Conservation (phyloP, 345 rosid genomes). For the Durio zibethinus region DNA sequence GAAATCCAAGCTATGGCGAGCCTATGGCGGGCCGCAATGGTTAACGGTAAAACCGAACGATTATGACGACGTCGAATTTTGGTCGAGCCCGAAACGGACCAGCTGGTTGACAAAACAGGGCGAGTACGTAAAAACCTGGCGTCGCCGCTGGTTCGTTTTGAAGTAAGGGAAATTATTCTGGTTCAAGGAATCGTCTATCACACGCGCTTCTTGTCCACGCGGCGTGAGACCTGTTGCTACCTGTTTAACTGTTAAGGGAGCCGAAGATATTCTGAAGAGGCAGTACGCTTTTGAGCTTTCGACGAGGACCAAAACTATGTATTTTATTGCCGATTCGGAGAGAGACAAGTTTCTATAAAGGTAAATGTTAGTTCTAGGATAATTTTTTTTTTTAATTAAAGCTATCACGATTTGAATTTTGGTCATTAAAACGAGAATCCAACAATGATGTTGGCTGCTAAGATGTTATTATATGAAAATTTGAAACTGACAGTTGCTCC, state of each 20-base stretch:
- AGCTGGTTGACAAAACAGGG: constrained; percentile 75
- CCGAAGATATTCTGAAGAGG: constrained; percentile 61
- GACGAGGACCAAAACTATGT: constrained; percentile 53
- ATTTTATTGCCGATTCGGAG: constrained; percentile 68
- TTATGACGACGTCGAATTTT: constrained; percentile 54
- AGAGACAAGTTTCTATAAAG: constrained; percentile 52
- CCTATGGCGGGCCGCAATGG: constrained; percentile 45
- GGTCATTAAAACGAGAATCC: no score
- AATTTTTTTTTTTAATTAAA: no score
- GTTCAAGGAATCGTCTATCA: constrained; percentile 65
- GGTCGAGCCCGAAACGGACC: constrained; percentile 61
- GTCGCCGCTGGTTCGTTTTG: constrained; percentile 75
- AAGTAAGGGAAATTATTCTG: constrained; percentile 69
- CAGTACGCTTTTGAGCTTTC: constrained; percentile 63
- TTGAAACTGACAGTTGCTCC: no score
- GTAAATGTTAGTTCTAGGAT: neutral
- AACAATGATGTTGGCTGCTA: no score
- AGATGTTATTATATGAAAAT: no score
- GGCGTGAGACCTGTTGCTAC: constrained; percentile 58
- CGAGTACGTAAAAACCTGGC: constrained; percentile 71
- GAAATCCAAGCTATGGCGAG: constrained; percentile 28
- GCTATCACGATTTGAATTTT: no score
- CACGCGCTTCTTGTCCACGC: constrained; percentile 55
- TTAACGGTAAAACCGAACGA: constrained; percentile 38
- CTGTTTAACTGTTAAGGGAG: constrained; percentile 72